phyloP scores from a whole-genome alignment of 139 green algal genomes.

The Chlamydomonas eustigma region DNA sequence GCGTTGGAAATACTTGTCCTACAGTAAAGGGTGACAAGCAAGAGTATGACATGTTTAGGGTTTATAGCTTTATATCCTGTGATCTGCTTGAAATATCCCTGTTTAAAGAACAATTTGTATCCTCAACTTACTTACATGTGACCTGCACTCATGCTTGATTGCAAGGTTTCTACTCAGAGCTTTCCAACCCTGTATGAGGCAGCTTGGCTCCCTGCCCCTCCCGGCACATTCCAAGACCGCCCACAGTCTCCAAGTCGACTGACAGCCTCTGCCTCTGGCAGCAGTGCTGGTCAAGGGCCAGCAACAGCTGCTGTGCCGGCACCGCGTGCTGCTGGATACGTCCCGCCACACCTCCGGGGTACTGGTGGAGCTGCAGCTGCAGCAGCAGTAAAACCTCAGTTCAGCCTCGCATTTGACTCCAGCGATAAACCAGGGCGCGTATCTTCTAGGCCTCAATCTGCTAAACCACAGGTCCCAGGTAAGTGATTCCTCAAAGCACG shows the following conservation, averaged over 20 bases:
- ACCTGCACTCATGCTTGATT: too few relatives aligned
- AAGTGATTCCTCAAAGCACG: too few relatives aligned
- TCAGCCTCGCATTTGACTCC: slow-evolving; percentile 47
- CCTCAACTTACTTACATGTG: too few relatives aligned
- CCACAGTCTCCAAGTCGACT: slow-evolving; percentile 56
- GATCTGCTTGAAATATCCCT: too few relatives aligned
- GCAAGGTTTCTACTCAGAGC: slow-evolving; percentile 3
- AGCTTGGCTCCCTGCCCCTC: slow-evolving; percentile 46
- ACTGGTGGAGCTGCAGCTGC: background rate
- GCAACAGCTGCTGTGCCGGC: background rate
- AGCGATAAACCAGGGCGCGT: slow-evolving; percentile 21
- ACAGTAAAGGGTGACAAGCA: too few relatives aligned
- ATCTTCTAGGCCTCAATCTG: background rate
- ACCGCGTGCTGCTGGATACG: slow-evolving; percentile 28
- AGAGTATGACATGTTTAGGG: too few relatives aligned
- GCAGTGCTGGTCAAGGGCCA: background rate
- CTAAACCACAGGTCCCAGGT: background rate
- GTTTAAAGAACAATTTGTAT: too few relatives aligned
- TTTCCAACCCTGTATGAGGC: slow-evolving; percentile 75
- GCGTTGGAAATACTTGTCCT: too few relatives aligned
- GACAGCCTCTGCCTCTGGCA: slow-evolving; percentile 10
- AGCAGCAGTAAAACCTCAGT: slow-evolving; percentile 16
- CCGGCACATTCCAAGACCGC: slow-evolving; percentile 52
- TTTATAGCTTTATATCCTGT: too few relatives aligned
- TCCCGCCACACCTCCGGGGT: slow-evolving; percentile 28